These are phyloP conservation scores for Prunus davidiana DNA, from an alignment of 306 rosid genomes.

Conservation along the genomic window DNA sequence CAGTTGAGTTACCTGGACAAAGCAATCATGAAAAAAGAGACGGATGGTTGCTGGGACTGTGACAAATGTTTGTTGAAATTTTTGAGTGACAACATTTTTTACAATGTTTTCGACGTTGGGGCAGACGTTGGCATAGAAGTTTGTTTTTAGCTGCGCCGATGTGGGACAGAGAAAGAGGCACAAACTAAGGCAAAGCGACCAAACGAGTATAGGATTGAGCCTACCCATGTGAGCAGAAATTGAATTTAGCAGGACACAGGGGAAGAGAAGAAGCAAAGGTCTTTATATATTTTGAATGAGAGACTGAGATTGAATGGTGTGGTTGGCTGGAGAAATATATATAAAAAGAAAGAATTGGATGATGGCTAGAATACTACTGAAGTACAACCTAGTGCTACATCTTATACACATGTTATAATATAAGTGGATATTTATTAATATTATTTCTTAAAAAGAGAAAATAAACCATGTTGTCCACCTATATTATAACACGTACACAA, in stretches of 20 bases:
- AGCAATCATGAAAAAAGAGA: constrained; percentile 92
- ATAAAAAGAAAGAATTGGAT: not conserved
- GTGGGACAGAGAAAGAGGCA: constrained; percentile 37
- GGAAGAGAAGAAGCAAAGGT: not conserved
- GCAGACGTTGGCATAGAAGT: constrained; percentile 62
- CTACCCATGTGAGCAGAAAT: constrained; percentile 40
- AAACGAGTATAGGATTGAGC: constrained; percentile 23
- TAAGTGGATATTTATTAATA: too few species aligned
- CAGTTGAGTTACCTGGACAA: constrained; percentile 51
- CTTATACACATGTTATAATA: too few species aligned
- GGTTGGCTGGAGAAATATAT: not conserved
- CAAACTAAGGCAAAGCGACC: constrained; percentile 39
- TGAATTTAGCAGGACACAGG: not conserved
- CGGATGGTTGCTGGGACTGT: constrained; percentile 86
- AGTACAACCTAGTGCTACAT: too few species aligned
- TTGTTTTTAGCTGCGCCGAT: constrained; percentile 54
- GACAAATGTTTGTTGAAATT: constrained; percentile 73
- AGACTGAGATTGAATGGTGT: not conserved
- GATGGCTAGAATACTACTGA: not conserved
- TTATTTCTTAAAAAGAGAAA: fast-evolving
- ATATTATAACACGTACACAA: too few species aligned
- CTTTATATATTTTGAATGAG: not conserved
- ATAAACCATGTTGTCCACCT: fast-evolving
- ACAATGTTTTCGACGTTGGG: constrained; percentile 79
- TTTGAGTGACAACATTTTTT: constrained; percentile 51